These are phyloP conservation scores for Arabidopsis lyrata DNA, from an alignment of 441 rosid species.

Conservation along the genomic window DNA sequence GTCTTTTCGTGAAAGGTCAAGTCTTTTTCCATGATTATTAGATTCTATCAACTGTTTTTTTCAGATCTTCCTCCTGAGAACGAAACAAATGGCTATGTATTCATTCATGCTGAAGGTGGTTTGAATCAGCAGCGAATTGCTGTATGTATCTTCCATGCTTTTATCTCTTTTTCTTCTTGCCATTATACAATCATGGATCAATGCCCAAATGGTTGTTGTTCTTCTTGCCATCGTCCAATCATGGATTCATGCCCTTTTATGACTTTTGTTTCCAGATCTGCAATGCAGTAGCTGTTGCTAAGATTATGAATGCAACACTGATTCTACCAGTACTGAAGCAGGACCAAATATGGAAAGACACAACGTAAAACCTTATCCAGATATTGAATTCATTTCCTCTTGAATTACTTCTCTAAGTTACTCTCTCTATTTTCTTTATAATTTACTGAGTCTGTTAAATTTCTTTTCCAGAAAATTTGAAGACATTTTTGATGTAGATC, in stretches of 20 bases:
- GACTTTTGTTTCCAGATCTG: too few species aligned
- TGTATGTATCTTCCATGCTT: conserved; percentile 55
- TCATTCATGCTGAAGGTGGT: conserved; percentile 99
- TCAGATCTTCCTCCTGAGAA: conserved; percentile 92
- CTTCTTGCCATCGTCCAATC: too few species aligned
- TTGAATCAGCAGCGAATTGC: conserved; percentile 98
- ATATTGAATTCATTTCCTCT: conserved; percentile 16
- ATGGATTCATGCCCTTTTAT: too few species aligned
- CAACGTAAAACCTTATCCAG: conserved; percentile 65
- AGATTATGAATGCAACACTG: conserved; percentile 96
- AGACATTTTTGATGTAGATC: conserved; percentile 95
- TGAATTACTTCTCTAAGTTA: conserved; percentile 1
- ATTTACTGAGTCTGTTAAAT: conserved; percentile 23
- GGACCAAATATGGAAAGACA: conserved; percentile 99
- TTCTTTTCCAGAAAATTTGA: conserved; percentile 81
- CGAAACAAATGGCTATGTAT: conserved; percentile 94
- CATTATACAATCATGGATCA: not conserved
- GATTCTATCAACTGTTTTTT: conserved; percentile 29
- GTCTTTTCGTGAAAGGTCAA: conserved; percentile 6
- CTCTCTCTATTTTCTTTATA: too few species aligned
- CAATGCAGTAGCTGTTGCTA: conserved; percentile 99
- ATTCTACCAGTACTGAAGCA: conserved; percentile 98
- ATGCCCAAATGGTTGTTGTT: conserved; percentile 5
- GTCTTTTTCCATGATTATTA: conserved; percentile 15
- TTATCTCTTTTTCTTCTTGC: conserved; percentile 12